Evolutionary conservation across 345 rosid species (phyloP).

Genomic region (Boechera stricta): DNA sequence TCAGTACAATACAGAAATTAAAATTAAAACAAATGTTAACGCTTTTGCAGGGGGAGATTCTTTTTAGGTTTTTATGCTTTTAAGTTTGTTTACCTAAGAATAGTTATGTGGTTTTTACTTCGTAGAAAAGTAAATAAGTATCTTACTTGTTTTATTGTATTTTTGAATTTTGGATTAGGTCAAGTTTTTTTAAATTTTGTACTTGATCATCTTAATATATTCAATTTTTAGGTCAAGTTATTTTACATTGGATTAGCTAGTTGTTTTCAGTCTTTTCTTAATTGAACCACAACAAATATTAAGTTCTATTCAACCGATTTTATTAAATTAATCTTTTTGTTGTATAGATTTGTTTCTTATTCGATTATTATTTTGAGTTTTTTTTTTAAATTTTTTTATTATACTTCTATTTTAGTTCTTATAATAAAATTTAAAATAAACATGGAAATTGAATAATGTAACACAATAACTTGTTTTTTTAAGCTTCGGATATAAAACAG

Average conservation of each 20-base stretch:
- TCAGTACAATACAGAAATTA: not conserved
- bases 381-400: too few species aligned
- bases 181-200: not conserved
- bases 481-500: too few species aligned
- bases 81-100: constrained; percentile 10
- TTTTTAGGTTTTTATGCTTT: not conserved
- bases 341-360: not conserved
- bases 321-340: not conserved
- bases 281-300: not conserved
- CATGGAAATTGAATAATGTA: too few species aligned
- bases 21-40: not conserved
- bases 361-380: not conserved
- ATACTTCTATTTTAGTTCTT: too few species aligned
- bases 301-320: not conserved
- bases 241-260: not conserved
- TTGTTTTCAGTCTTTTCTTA: not conserved
- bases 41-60: not conserved
- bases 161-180: not conserved
- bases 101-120: constrained; percentile 12
- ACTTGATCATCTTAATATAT: too few species aligned
- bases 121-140: not conserved
- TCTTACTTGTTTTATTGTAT: constrained; percentile 6
- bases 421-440: too few species aligned
- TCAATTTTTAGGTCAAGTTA: not conserved
- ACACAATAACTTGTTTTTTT: too few species aligned